phyloP scores from a whole-genome alignment of 345 rosid genomes.

The Camelina neglecta region DNA sequence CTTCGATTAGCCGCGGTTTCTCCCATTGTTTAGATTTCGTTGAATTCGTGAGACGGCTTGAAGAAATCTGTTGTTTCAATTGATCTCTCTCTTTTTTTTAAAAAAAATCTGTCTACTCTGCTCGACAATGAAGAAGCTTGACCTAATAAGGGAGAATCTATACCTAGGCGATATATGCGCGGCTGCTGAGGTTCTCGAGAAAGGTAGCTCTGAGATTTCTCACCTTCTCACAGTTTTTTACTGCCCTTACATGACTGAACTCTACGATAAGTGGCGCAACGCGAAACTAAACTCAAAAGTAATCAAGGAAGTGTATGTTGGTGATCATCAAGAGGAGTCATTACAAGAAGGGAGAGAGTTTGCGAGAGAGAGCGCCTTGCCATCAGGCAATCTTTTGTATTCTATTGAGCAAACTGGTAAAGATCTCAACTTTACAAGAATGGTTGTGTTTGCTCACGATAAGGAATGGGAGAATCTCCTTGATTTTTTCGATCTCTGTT shows the following conservation, averaged over 20 bases:
- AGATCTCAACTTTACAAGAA: conserved; percentile 73
- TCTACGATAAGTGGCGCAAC: conserved; percentile 63
- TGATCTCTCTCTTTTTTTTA: too few species aligned
- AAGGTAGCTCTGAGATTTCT: conserved; percentile 59
- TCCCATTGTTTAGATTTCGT: too few species aligned
- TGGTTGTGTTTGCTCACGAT: conserved; percentile 74
- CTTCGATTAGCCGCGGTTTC: too few species aligned
- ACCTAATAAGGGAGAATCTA: conserved; percentile 73
- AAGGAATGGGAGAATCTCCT: conserved; percentile 70
- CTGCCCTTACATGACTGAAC: conserved; percentile 64
- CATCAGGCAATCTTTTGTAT: conserved; percentile 62
- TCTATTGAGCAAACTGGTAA: conserved; percentile 71
- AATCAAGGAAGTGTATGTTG: conserved; percentile 63
- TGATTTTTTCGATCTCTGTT: conserved; percentile 67
- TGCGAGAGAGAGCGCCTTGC: conserved; percentile 55
- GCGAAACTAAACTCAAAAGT: conserved; percentile 60
- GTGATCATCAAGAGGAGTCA: conserved; percentile 41
- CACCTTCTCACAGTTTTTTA: conserved; percentile 66
- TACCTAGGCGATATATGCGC: conserved; percentile 79
- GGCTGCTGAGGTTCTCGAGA: conserved; percentile 73
- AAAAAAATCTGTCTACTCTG: too few species aligned
- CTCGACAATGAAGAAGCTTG: conserved; percentile 28
- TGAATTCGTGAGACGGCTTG: too few species aligned
- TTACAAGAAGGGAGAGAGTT: conserved; percentile 30
- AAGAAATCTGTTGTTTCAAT: too few species aligned